Base-by-base conservation (phyloP, 2,329 filamentous ascomycete genomes). In the Fusarium sp. region DNA sequence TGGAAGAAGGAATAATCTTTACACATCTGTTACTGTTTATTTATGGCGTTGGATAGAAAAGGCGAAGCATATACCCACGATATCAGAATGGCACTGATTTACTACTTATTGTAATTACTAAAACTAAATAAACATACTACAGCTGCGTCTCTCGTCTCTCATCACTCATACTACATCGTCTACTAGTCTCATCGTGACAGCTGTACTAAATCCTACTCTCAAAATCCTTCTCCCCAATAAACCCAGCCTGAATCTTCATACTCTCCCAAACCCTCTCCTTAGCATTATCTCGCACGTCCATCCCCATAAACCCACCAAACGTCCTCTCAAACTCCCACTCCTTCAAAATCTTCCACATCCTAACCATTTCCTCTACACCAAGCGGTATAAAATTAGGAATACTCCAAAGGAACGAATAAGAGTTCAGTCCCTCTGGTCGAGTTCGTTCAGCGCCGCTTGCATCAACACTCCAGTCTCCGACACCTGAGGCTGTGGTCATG, bases 361-460 rank as follows among this genome's bases (percentile, higher is more conserved):
- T 80, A 60, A 84, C 80, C 47, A 95, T 85, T 71, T 89, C 89
- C 0, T 85, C 81, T 0, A 90, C 88, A 2, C 85, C 80, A 28
- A 96, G 83, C 0, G 92, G 92, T 20, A 95, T 93, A 87, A 85
- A 84, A 76, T 93, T 93, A 3, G 90, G 90, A 68, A 91, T 90
- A 55, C 89, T 91, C 90, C 91, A 94, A 86, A 93, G 90, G 79
- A 94, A 94, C 1, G 87, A 82, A 75, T 87, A 94, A 16, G 80
- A 84, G 72, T 85, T 88, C 71, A 85, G 76, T 0, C 82, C 84
- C 4, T 66, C 55, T 0, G 85, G 86, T 47, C 81, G 70, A 16
- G 70, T 46, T 5, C 83, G 75, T 42, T 76, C 57, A 0, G 57
- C 72, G 2, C 82, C 82, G 12, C 80, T 20, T 11, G 73, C 76